phyloP scores from a whole-genome alignment of 2,329 filamentous ascomycete genomes.

The Eurotiales sp. region DNA sequence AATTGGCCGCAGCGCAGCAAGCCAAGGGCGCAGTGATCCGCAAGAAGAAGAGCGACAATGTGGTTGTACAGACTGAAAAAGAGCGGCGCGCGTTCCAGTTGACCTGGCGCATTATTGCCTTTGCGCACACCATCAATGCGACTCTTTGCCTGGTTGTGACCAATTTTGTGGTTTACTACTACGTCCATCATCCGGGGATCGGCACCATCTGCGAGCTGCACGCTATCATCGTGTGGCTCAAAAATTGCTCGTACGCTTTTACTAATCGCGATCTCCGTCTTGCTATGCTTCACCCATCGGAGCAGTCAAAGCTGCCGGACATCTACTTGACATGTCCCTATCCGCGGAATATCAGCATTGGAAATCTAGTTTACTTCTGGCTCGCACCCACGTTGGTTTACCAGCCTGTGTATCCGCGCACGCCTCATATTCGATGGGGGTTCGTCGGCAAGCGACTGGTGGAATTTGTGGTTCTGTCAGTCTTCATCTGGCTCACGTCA shows the following conservation, averaged over 20 bases:
- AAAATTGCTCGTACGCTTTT: constrained; percentile 91
- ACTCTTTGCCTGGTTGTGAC: constrained; percentile 75
- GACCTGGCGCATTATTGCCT: constrained; percentile 76
- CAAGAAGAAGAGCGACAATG: constrained; percentile 48
- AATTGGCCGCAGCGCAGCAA: constrained; percentile 74
- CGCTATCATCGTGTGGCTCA: constrained; percentile 92
- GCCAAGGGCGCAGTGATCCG: constrained; percentile 65
- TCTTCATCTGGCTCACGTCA: constrained; percentile 92
- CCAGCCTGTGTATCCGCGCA: constrained; percentile 92
- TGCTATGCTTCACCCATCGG: constrained; percentile 75
- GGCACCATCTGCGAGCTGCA: constrained; percentile 88
- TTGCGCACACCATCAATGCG: constrained; percentile 78
- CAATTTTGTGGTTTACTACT: constrained; percentile 81
- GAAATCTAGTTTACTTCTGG: constrained; percentile 93
- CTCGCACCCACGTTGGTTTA: constrained; percentile 96
- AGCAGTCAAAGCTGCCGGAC: constrained; percentile 66
- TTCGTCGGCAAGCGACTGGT: constrained; percentile 80
- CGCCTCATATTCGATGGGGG: constrained; percentile 73
- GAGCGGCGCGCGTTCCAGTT: constrained; percentile 62
- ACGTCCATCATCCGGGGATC: constrained; percentile 89
- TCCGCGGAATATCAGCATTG: constrained; percentile 81
- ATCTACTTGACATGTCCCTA: constrained; percentile 83
- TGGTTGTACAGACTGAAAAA: constrained; percentile 57
- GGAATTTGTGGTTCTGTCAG: constrained; percentile 72
- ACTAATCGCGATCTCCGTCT: constrained; percentile 94